Percentiles rank a stretch among this genome's conserved stretches.
phyloP scores from a whole-genome alignment of 2,329 filamentous ascomycete genomes.

The Colletotrichum truncatum region DNA sequence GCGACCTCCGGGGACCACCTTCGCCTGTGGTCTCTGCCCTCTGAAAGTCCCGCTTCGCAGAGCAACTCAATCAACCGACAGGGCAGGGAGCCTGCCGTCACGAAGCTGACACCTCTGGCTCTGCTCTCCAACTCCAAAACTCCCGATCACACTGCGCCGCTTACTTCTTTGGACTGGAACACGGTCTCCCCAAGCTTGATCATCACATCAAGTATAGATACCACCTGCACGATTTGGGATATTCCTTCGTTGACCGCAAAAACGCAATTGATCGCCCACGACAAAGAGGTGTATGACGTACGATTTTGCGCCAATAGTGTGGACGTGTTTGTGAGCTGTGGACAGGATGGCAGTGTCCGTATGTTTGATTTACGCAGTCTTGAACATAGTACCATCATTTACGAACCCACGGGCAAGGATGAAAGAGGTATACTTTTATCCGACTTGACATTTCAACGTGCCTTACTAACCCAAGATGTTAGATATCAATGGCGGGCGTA shows the following conservation, averaged over 20 bases:
- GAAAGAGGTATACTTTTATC: slow-evolving; percentile 64
- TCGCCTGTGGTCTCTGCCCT: slow-evolving; percentile 90
- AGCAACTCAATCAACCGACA: slow-evolving; percentile 75
- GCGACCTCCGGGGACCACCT: slow-evolving; percentile 96
- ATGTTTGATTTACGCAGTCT: slow-evolving; percentile 98
- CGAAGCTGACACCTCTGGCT: slow-evolving; percentile 91
- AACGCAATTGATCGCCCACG: slow-evolving; percentile 97
- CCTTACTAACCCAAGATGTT: neutral
- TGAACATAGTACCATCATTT: slow-evolving; percentile 98
- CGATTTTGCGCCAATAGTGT: slow-evolving; percentile 97
- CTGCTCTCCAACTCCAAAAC: slow-evolving; percentile 98
- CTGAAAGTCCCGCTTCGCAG: slow-evolving; percentile 63
- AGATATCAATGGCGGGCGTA: slow-evolving; percentile 68
- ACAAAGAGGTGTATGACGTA: slow-evolving; percentile 99
- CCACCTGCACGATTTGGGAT: slow-evolving; percentile 99
- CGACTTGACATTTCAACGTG: neutral
- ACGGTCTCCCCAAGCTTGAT: slow-evolving; percentile 96
- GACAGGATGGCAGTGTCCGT: slow-evolving; percentile 94
- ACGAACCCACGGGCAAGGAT: slow-evolving; percentile 92
- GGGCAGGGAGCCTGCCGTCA: slow-evolving; percentile 64
- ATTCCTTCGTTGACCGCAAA: slow-evolving; percentile 98
- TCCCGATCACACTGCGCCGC: slow-evolving; percentile 94
- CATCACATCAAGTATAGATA: slow-evolving; percentile 98
- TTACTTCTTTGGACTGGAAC: slow-evolving; percentile 98
- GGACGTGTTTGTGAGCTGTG: slow-evolving; percentile 98